Percentiles rank a stretch among this genome's conserved stretches.
Evolutionary conservation across 148 eudicot species (phyloP).

Genomic region (Heliamphora exappendiculata): DNA sequence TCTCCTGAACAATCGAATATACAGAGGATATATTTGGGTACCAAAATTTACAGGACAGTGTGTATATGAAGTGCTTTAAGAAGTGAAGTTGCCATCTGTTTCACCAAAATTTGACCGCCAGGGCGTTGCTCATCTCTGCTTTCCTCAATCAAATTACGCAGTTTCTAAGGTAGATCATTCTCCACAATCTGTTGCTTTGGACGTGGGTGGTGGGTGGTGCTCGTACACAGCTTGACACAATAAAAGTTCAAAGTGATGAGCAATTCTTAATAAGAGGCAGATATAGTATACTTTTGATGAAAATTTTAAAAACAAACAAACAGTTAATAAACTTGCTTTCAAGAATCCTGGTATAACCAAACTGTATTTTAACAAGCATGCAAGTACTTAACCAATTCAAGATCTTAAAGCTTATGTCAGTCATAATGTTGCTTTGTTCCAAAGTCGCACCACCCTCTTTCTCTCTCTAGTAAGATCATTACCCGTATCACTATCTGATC

Average conservation of each 20-base stretch:
- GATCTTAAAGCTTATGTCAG: background rate
- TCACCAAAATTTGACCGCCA: slow-evolving; percentile 95
- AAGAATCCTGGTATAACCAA: background rate
- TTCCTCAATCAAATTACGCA: slow-evolving; percentile 91
- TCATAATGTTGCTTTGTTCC: background rate
- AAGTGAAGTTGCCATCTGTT: slow-evolving; percentile 97
- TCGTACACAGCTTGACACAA: slow-evolving; percentile 85
- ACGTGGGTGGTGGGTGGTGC: slow-evolving; percentile 93
- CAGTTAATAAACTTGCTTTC: background rate
- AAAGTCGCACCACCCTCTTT: too few relatives aligned
- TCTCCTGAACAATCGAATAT: background rate
- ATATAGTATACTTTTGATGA: background rate
- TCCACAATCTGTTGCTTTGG: slow-evolving; percentile 96
- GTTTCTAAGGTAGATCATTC: slow-evolving; percentile 88
- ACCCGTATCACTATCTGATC: background rate
- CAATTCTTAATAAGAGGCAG: background rate
- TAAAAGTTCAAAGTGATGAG: slow-evolving; percentile 10
- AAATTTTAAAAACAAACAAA: background rate
- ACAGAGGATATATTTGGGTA: background rate
- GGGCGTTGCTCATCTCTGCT: slow-evolving; percentile 94
- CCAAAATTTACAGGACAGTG: slow-evolving; percentile 56
- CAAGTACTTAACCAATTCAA: background rate
- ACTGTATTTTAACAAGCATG: background rate
- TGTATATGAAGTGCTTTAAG: slow-evolving; percentile 97
- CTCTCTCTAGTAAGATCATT: background rate